phyloP scores from a whole-genome alignment of 805 yeast genomes.

The Zygosaccharomyces kombuchaensis region DNA sequence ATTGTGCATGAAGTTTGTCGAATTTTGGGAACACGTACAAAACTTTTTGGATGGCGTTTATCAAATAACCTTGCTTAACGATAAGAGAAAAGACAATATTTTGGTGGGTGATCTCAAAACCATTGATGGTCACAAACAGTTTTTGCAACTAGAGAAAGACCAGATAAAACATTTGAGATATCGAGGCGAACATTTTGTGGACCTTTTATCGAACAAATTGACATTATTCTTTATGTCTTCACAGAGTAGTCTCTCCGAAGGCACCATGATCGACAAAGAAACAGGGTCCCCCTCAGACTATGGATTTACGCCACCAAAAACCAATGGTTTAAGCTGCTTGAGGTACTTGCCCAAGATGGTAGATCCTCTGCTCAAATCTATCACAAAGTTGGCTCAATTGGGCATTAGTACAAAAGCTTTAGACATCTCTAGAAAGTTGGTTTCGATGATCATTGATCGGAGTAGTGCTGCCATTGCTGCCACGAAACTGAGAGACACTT shows the following conservation, averaged over 20 bases:
- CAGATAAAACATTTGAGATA: slow-evolving; percentile 41
- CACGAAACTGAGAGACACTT: slow-evolving; percentile 49
- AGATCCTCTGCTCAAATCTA: slow-evolving; percentile 39
- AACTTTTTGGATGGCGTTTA: slow-evolving; percentile 49
- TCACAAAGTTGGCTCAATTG: slow-evolving; percentile 44
- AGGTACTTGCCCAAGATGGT: slow-evolving; percentile 48
- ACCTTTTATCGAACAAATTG: slow-evolving; percentile 32
- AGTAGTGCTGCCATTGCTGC: slow-evolving; percentile 46
- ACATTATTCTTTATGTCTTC: slow-evolving; percentile 35
- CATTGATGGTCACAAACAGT: slow-evolving; percentile 35
- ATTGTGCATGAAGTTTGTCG: slow-evolving; percentile 40
- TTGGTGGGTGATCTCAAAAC: slow-evolving; percentile 27
- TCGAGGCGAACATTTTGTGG: slow-evolving; percentile 40
- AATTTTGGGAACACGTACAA: slow-evolving; percentile 52
- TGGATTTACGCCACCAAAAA: slow-evolving; percentile 60
- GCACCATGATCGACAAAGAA: slow-evolving; percentile 14
- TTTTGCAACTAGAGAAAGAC: slow-evolving; percentile 40
- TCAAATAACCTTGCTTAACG: slow-evolving; percentile 40
- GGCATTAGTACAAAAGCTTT: slow-evolving; percentile 39
- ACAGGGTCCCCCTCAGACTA: slow-evolving; percentile 35
- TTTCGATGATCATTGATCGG: slow-evolving; percentile 39
- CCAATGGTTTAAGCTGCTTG: slow-evolving; percentile 59
- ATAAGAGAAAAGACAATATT: slow-evolving; percentile 37
- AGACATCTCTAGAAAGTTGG: slow-evolving; percentile 36
- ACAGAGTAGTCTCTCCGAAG: slow-evolving; percentile 17